These are phyloP conservation scores for Aspergillus fumigatiaffinis DNA, from an alignment of 2,329 filamentous ascomycete species.

Conservation along the genomic window DNA sequence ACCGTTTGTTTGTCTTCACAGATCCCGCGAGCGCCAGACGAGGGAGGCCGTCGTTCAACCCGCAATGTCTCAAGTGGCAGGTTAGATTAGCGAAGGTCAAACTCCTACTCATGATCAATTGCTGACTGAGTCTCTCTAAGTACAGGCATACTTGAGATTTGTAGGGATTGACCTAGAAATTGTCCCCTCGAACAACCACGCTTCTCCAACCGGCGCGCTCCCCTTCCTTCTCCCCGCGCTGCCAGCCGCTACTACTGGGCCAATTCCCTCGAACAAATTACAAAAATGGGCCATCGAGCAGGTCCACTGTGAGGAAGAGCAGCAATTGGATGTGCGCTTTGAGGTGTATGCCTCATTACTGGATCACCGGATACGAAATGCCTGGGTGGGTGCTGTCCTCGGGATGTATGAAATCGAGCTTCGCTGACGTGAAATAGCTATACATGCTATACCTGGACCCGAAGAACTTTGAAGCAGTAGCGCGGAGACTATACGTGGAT, in stretches of 20 bases:
- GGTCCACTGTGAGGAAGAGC: slow-evolving; percentile 43
- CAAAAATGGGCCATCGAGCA: slow-evolving; percentile 63
- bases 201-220: slow-evolving; percentile 80
- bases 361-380: slow-evolving; percentile 72
- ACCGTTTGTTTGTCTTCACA: slow-evolving; percentile 74
- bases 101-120: neutral
- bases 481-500: slow-evolving; percentile 66
- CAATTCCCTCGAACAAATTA: slow-evolving; percentile 63
- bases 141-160: slow-evolving; percentile 77
- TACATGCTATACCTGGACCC: slow-evolving; percentile 75
- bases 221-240: slow-evolving; percentile 72
- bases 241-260: slow-evolving; percentile 37
- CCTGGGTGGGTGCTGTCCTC: slow-evolving; percentile 61
- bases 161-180: slow-evolving; percentile 63
- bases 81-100: slow-evolving; percentile 40
- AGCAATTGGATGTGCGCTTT: slow-evolving; percentile 54
- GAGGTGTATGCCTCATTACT: slow-evolving; percentile 77
- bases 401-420: neutral
- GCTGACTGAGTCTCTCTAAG: neutral
- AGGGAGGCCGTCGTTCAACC: slow-evolving; percentile 78
- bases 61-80: slow-evolving; percentile 95
- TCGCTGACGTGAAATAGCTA: slow-evolving; percentile 48
- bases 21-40: slow-evolving; percentile 57
- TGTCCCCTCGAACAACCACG: slow-evolving; percentile 81
- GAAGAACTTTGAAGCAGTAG: slow-evolving; percentile 61